These are phyloP conservation scores for Cryptococcus sp. DNA, from an alignment of 1,284 basidiomycete species.

Conservation along the genomic window DNA sequence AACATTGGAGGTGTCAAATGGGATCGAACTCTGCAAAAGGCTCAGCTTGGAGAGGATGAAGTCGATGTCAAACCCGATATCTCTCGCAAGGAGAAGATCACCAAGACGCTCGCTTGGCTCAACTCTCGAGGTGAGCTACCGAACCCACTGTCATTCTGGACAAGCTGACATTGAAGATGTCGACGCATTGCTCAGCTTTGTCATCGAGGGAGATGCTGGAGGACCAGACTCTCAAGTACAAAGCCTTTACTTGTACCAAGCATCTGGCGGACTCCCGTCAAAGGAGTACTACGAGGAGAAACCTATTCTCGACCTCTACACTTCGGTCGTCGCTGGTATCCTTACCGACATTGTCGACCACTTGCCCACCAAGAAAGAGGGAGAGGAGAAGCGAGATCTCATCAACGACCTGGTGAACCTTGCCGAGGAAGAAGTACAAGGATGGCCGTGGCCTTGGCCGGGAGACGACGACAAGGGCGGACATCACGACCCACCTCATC, in stretches of 20 bases:
- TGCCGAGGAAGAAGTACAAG: conserved; percentile 10
- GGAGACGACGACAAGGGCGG: conserved; percentile 51
- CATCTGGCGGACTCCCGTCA: conserved; percentile 76
- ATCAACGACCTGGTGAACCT: conserved; percentile 21
- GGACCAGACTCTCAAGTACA: conserved; percentile 83
- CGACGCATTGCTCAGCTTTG: conserved; percentile 67
- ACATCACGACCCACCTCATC: conserved; percentile 29
- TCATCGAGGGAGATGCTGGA: conserved; percentile 75
- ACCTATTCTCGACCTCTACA: conserved; percentile 64
- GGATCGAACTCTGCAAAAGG: conserved; percentile 1
- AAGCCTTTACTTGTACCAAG: conserved; percentile 79
- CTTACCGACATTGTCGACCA: conserved; percentile 59
- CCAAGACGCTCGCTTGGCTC: conserved; percentile 75
- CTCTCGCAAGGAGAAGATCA: conserved; percentile 47
- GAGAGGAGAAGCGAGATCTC: conserved; percentile 21
- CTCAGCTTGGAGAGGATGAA: conserved; percentile 21
- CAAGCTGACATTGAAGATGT: conserved; percentile 54
- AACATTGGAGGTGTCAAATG: conserved; percentile 1
- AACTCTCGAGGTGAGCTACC: conserved; percentile 66
- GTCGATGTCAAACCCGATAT: conserved; percentile 59
- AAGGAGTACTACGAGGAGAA: conserved; percentile 92
- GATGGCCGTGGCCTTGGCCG: conserved; percentile 72
- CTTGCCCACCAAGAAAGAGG: conserved; percentile 12
- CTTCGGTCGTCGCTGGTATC: conserved; percentile 62
- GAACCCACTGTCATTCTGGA: not conserved